Percentiles rank a stretch among this genome's conserved stretches.
Evolutionary conservation across 805 yeast genomes (phyloP).

Genomic region (Candida silvicultrix): DNA sequence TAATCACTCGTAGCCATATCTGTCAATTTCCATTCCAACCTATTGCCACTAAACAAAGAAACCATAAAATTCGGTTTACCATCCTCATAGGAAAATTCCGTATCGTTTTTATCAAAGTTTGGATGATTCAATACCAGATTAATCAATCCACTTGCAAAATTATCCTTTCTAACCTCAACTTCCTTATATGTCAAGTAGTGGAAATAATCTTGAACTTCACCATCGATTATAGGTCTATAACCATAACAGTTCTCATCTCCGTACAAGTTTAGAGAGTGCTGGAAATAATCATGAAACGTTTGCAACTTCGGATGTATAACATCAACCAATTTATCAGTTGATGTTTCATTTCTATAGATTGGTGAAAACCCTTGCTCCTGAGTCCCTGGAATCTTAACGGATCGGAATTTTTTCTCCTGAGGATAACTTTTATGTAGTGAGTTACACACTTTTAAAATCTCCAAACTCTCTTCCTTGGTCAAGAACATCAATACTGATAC

Average conservation of each 20-base stretch:
- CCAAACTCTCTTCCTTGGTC: background rate
- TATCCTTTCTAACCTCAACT: slow-evolving; percentile 23
- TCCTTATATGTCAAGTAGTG: slow-evolving; percentile 32
- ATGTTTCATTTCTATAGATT: slow-evolving; percentile 36
- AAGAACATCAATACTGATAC: too few relatives aligned
- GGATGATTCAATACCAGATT: slow-evolving; percentile 16
- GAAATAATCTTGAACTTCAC: slow-evolving; percentile 32
- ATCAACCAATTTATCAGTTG: slow-evolving; percentile 27
- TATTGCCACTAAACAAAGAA: slow-evolving; percentile 39
- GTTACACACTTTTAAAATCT: background rate
- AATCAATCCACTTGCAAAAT: slow-evolving; percentile 39
- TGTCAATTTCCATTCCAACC: slow-evolving; percentile 52
- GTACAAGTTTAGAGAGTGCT: slow-evolving; percentile 30
- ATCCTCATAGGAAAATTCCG: slow-evolving; percentile 11
- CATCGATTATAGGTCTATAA: slow-evolving; percentile 17
- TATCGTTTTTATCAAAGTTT: slow-evolving; percentile 10
- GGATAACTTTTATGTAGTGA: background rate
- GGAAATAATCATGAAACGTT: slow-evolving; percentile 36
- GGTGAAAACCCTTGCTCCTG: slow-evolving; percentile 33
- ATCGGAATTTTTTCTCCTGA: slow-evolving; percentile 13
- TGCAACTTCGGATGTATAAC: slow-evolving; percentile 34
- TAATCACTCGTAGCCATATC: slow-evolving; percentile 51
- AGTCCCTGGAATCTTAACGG: slow-evolving; percentile 26
- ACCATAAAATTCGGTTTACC: slow-evolving; percentile 30
- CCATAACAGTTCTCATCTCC: slow-evolving; percentile 29